phyloP scores from a whole-genome alignment of 345 rosid genomes.

The Arabidopsis suecica region DNA sequence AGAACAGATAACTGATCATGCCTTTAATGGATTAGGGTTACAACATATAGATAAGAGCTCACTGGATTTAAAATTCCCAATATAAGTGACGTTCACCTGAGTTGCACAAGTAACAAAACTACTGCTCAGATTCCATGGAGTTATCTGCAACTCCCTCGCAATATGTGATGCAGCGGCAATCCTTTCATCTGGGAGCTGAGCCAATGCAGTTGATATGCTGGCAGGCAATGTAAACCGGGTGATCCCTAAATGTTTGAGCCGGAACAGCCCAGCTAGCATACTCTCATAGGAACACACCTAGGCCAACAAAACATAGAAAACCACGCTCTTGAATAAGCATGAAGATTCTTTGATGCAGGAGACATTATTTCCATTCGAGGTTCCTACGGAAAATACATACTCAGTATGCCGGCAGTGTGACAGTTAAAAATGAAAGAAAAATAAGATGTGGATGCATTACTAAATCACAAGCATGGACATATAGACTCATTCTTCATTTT shows the following conservation, averaged over 20 bases:
- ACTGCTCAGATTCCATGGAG: constrained; percentile 96
- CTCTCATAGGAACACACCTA: constrained; percentile 98
- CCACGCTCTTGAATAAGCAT: constrained; percentile 51
- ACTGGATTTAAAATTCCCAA: constrained; percentile 8
- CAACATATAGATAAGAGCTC: not conserved
- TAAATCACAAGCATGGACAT: constrained; percentile 23
- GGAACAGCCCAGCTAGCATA: constrained; percentile 93
- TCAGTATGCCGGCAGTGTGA: not conserved
- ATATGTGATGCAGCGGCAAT: constrained; percentile 98
- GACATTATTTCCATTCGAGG: constrained; percentile 94
- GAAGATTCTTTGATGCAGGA: constrained; percentile 84
- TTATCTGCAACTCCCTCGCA: constrained; percentile 93
- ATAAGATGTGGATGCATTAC: constrained; percentile 21
- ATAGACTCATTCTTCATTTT: not conserved
- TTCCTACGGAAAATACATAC: constrained; percentile 59
- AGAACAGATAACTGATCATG: constrained; percentile 1
- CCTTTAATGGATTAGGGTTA: constrained; percentile 13
- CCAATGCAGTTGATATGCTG: constrained; percentile 80
- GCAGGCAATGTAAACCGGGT: constrained; percentile 73
- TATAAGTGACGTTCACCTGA: constrained; percentile 62
- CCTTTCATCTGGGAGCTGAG: constrained; percentile 94
- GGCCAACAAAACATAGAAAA: constrained; percentile 31
- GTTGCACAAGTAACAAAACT: constrained; percentile 91
- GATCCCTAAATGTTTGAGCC: constrained; percentile 93
- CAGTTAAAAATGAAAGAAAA: not conserved